phyloP scores from a whole-genome alignment of 2,329 filamentous ascomycete genomes.

The Fusarium nodosum region DNA sequence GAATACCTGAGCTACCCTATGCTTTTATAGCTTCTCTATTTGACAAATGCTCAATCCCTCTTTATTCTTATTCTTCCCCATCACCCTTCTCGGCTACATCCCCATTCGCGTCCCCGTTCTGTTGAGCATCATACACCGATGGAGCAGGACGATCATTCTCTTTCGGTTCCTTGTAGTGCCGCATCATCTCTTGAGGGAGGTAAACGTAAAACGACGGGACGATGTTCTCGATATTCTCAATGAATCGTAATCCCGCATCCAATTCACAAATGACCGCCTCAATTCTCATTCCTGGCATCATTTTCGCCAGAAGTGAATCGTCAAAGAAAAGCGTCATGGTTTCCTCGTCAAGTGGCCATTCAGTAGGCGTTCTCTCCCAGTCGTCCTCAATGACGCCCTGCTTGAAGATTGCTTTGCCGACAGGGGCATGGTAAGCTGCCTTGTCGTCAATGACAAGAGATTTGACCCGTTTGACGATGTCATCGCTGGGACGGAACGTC shows the following conservation, averaged over 20 bases:
- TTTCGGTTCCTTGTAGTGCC: constrained; percentile 71
- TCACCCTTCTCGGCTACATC: constrained; percentile 38
- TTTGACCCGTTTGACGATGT: constrained; percentile 61
- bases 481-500: constrained; percentile 62
- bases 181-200: constrained; percentile 78
- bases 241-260: constrained; percentile 73
- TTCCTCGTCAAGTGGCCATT: constrained; percentile 33
- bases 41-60: not conserved
- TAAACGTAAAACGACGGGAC: constrained; percentile 74
- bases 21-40: constrained; percentile 3
- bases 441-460: constrained; percentile 54
- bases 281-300: constrained; percentile 76
- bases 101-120: constrained; percentile 41
- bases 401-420: constrained; percentile 62
- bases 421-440: constrained; percentile 54
- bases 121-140: constrained; percentile 56
- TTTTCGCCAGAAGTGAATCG: constrained; percentile 63
- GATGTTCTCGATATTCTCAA: constrained; percentile 69
- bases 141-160: constrained; percentile 61
- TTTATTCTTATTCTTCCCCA: constrained; percentile 5
- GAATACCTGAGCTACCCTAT: constrained; percentile 12
- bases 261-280: constrained; percentile 68
- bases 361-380: constrained; percentile 56
- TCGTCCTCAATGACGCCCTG: constrained; percentile 63
- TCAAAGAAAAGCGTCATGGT: constrained; percentile 75